Conservation (phyloP, 441 rosid genomes). For the Populus hybrid region DNA sequence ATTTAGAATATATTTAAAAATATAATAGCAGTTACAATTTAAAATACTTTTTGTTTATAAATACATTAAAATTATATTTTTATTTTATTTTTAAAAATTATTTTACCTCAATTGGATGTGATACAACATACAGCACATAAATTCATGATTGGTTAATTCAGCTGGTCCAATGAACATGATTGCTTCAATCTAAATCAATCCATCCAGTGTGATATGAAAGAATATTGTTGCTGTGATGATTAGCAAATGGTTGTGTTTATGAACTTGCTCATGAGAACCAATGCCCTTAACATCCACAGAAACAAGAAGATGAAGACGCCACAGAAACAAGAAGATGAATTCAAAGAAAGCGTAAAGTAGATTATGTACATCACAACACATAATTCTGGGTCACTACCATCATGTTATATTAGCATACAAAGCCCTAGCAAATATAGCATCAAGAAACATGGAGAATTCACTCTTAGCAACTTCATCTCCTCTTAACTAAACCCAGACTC, state of each 20-base stretch:
- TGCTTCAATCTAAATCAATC: neutral
- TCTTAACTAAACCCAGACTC: slow-evolving; percentile 28
- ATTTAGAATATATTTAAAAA: too few relatives aligned
- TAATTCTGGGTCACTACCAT: neutral
- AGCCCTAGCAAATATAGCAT: neutral
- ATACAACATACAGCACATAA: too few relatives aligned
- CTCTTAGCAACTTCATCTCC: slow-evolving; percentile 23
- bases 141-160: too few relatives aligned
- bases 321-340: too few relatives aligned
- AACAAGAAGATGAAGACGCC: too few relatives aligned
- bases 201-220: neutral
- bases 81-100: too few relatives aligned
- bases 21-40: rapidly evolving
- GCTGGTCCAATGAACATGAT: neutral
- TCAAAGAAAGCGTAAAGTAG: too few relatives aligned
- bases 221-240: neutral
- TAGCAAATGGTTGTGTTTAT: neutral
- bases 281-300: neutral
- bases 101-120: too few relatives aligned
- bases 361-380: neutral
- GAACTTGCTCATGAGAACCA: neutral
- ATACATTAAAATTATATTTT: too few relatives aligned
- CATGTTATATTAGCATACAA: neutral
- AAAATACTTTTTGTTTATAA: rapidly evolving
- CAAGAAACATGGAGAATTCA: neutral